Conservation (phyloP, 1,284 basidiomycete species). For the Quambalaria eucalypti region DNA sequence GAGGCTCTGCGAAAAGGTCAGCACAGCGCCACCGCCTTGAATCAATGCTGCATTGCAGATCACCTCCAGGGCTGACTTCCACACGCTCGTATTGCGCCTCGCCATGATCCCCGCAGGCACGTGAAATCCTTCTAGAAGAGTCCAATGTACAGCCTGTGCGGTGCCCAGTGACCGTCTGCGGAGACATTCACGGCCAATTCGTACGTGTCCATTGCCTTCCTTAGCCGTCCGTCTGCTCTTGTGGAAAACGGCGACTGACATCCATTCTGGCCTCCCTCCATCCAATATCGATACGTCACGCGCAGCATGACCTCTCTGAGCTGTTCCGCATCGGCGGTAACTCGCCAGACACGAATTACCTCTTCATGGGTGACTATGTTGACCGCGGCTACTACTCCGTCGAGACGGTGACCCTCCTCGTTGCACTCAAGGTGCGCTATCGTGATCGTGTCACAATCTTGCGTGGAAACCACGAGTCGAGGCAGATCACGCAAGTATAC, state of each 20-base stretch:
- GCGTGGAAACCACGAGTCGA: constrained; percentile 94
- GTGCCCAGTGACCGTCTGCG: constrained; percentile 57
- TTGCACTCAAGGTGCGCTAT: constrained; percentile 94
- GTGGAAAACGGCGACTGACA: background rate
- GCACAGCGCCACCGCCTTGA: constrained; percentile 25
- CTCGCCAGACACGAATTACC: constrained; percentile 98
- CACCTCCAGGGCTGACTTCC: no score
- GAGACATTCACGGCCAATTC: constrained; percentile 97
- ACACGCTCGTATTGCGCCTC: no score
- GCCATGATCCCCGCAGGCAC: constrained; percentile 57
- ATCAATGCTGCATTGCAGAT: background rate
- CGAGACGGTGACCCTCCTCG: constrained; percentile 95
- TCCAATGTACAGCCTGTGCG: constrained; percentile 69
- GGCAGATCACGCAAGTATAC: constrained; percentile 99
- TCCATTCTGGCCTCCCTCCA: background rate
- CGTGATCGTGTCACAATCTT: constrained; percentile 96
- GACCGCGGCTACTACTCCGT: constrained; percentile 99
- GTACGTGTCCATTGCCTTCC: constrained; percentile 50
- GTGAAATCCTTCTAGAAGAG: constrained; percentile 81
- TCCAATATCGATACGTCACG: constrained; percentile 3
- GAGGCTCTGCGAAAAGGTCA: constrained; percentile 94
- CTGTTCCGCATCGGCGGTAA: constrained; percentile 98
- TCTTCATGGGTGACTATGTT: constrained; percentile 99
- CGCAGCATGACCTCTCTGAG: constrained; percentile 93
- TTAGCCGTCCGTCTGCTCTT: background rate